Base-by-base conservation (phyloP, 2,329 filamentous ascomycete species). In the Pezicula rhizophila region DNA sequence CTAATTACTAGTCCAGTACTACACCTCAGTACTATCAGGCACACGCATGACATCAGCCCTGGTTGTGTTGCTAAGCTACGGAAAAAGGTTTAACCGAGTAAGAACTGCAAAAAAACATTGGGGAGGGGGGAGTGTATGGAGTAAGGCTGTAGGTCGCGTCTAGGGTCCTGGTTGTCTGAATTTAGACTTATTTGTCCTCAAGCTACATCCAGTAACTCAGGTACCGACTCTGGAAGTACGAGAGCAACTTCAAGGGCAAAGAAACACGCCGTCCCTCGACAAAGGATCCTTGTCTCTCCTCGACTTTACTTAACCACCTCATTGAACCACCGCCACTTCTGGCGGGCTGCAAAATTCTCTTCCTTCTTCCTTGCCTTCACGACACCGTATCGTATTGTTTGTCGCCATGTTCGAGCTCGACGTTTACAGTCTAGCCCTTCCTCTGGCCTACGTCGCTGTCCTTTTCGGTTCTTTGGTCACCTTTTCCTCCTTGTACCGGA, bases 401-500 rank as follows among this genome's bases (percentile, higher is more conserved):
- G 12, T 43, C 46, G 50, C 71, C n/a, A 63, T 66, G 59, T 60
- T 64, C 48, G 51, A 55, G 54, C 68, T 84, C 57, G 81, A 95
- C 76, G 95, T 89, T 89, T 73, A 87, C 70, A 86, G 87, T 71
- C 84, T 97, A 53, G 75, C 82, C 64, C 81, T 96, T 62, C 92
- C 93, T 52, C 80, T 96, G 64, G 85, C 89, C 71, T 99, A 99
- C 71, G 78, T 99, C 51, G 77, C 82, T 59, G 87, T 97, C 51
- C 84, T 99, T 48, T 78, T 88, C 63, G 89, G 90, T 62, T 92
- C 90, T 33, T 80, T 99, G 59, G 85, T 87, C 66, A 93, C 89
- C 56, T 99, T 99, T 72, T 95, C 89, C 42, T 88, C 82, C 49
- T 82, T 97, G 54, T 97, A 97, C 71, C 85, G 92, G 62, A 92